Base-by-base conservation (phyloP, 2,329 filamentous ascomycete genomes). In the Pestalotiopsis sp. region DNA sequence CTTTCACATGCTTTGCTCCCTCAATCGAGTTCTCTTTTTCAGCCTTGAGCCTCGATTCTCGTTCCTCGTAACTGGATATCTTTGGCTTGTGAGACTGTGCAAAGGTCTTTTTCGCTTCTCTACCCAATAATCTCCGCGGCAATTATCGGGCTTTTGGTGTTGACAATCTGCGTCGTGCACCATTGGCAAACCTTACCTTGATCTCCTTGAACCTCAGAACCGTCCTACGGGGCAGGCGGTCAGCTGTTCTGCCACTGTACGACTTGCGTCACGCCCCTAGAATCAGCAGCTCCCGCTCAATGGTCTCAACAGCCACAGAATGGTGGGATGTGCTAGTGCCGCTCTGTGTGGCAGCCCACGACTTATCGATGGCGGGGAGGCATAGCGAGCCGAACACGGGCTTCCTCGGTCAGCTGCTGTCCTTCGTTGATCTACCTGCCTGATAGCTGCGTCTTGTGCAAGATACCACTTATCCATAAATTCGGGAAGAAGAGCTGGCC, bases 261-360 rank as follows among this genome's bases (percentile, higher is more conserved):
- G 10, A 65, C n/a, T 9, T 30, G 40, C 62, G 62, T 57, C 62
- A 65, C 52, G 14, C 48, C 26, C 24, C 44, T 52, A 52, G 38
- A 30, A 30, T 39, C 26, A 30, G 57, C 24, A 35, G 22, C 22
- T 26, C 56, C 22, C 38, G 13, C 14, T 10, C 24, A 14, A 17
- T 61, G 13, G 40, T 52, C 61, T 52, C 61, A 64, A 64, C 61
- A 65, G 62, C 48, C 62, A 65, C 62, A 65, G 26, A 57, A 56
- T 65, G 62, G 62, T 65, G 62, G 62, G 44, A 65, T 65, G 62
- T 65, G 44, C 22, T 56, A 52, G 44, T 52, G 44, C 44, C 17
- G 14, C 20, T 38, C 20, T 39, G n/a, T 48, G 40, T 55, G 61
- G 60, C n/a, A 40, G 60, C 24, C 7, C 30, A 38, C 20, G 59